Evolutionary conservation across 2,329 filamentous ascomycete genomes (phyloP), one percentile per base, ranked within the genome.

Genomic region (Fusarium hainanense): DNA sequence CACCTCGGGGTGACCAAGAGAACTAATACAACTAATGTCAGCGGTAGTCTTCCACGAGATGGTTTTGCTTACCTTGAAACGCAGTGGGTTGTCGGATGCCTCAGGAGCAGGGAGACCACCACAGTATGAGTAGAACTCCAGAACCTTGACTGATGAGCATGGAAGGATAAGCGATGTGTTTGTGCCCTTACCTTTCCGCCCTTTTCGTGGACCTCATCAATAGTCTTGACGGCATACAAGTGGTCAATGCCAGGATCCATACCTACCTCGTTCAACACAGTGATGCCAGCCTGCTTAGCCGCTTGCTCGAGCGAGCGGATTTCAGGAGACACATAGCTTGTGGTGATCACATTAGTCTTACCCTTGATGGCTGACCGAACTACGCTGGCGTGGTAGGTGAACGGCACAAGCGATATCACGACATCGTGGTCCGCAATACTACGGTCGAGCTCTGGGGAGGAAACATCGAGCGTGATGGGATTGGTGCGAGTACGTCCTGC

Each of bases 151-250:
- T 3, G 6, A 5, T 30, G 1, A 40, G 23, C 34, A 14, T 1
- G 4, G 4, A 14, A 9, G 7, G 23, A 5, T 2, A 20, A 23
- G 21, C 21, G 21, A 23, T 23, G 21, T 23, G 21, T 23, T 23
- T 23, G 21, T 23, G 21, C 21, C 21, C 21, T 4, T 59, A 32
- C 20, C 25, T 59, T 32, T 27, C 50, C 7, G 2, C 6, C 25
- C 7, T 59, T 40, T 1, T 40, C 30, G 6, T 41, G 25, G 8
- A 40, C 30, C 18, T 57, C 30, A 9, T 54, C 10, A 7, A 56
- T 46, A 4, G 30, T 30, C 25, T 59, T 40, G 18, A 57, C 40
- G 9, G 50, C 16, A 21, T 59, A 59, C 7, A 46, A n/a, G n/a
- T 14, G 56, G n/a, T 56, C 30, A 0, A 56, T 12, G 9, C 28